Evolutionary conservation across 306 rosid genomes (phyloP).

Genomic region (Begonia masoniana): DNA sequence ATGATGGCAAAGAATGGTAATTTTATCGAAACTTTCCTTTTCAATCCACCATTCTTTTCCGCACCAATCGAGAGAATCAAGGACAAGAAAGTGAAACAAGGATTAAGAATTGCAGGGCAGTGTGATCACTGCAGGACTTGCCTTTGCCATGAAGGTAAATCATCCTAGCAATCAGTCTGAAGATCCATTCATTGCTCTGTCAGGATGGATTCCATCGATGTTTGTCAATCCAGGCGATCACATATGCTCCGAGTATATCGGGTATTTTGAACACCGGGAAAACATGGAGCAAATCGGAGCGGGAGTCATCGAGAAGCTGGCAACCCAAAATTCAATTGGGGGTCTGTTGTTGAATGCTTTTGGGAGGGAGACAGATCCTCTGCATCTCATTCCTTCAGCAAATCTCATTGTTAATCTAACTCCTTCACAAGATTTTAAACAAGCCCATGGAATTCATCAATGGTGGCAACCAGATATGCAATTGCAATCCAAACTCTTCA

Average conservation of each 20-base stretch:
- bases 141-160: no score
- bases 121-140: not conserved
- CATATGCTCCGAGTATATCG: constrained; percentile 16
- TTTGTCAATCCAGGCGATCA: constrained; percentile 19
- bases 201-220: constrained; percentile 16
- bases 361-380: constrained; percentile 5
- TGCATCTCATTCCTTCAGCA: constrained; percentile 23
- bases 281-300: constrained; percentile 17
- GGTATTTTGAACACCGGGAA: constrained; percentile 19
- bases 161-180: not conserved
- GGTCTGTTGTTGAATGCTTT: constrained; percentile 1
- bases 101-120: constrained; percentile 5
- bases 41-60: constrained; percentile 21
- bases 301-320: constrained; percentile 7
- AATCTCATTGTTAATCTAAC: constrained; percentile 7
- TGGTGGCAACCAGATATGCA: constrained; percentile 18
- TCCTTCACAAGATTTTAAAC: not conserved
- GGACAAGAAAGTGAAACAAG: not conserved
- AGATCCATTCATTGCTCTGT: not conserved
- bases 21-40: constrained; percentile 13
- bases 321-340: constrained; percentile 4
- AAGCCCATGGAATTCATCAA: constrained; percentile 14
- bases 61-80: constrained; percentile 10
- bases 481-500: constrained; percentile 31
- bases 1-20: constrained; percentile 12